Evolutionary conservation across 139 green algal species (phyloP), one percentile per base, ranked within the genome.

Genomic region (Chlamydomonas sp.): DNA sequence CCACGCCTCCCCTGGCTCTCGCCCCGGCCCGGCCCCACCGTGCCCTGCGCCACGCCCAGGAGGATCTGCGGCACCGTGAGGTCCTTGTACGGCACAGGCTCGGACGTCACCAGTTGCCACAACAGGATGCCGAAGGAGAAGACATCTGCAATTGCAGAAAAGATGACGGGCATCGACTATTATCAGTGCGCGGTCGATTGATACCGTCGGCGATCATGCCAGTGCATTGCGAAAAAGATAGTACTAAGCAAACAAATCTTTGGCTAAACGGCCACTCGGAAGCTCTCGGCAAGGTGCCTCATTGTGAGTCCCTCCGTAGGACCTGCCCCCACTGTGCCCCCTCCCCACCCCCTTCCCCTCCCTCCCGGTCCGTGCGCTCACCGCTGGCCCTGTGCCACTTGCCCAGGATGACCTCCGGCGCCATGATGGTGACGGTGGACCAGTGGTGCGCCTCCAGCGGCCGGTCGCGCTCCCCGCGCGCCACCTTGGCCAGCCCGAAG

Each of bases 401-500:
- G 68, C 81, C 81, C 59, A 67, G 60, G 20, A 86, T 86, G 20
- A 79, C 81, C 81, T 86, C 81, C 0, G 81, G 81, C 10, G 81
- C 81, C 81, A 85, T 85, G 9, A 85, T 57, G 5, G 79, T 85
- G 5, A 85, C 79, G 9, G 79, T 85, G 67, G 66, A 77, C 79
- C 79, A 85, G 57, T 85, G 79, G 16, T 85, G 14, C 2, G 1
- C 2, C 79, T 85, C 79, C 66, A 85, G 20, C 14, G 79, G 79
- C 79, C 67, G 66, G 49, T 85, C 79, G 57, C 79, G 12, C 12
- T 14, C 66, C 10, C 9, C 10, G 12, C 66, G 66, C 66, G 10
- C 3, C 62, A 88, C 83, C 83, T 88, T 88, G 62, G 67, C 77
- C 8, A 88, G 83, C 1, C 83, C 83, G 16, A 88, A 88, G 66